These are phyloP conservation scores for Mallotus repandus DNA, from an alignment of 441 rosid species.

Conservation along the genomic window DNA sequence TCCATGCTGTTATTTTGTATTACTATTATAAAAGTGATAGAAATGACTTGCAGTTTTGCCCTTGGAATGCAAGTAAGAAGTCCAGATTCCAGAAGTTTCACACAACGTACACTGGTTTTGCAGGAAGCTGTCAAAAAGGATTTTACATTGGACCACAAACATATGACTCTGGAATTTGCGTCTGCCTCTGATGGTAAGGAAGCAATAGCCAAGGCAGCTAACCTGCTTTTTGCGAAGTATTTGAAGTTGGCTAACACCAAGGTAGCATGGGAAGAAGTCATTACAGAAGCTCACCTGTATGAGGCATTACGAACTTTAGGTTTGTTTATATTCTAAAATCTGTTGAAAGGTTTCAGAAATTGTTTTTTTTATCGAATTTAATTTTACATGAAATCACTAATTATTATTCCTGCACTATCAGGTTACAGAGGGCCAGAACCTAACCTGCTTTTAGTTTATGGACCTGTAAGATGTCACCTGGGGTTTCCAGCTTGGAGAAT, in stretches of 20 bases:
- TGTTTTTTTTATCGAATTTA: neutral
- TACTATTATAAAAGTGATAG: neutral
- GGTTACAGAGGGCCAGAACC: slow-evolving; percentile 73
- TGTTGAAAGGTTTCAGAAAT: slow-evolving; percentile 10
- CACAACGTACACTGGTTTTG: slow-evolving; percentile 14
- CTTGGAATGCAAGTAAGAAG: slow-evolving; percentile 1
- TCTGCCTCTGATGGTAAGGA: slow-evolving; percentile 80
- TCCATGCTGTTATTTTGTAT: neutral
- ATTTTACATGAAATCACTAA: slow-evolving; percentile 9
- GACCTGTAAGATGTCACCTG: slow-evolving; percentile 78
- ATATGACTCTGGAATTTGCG: slow-evolving; percentile 58
- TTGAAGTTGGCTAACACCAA: slow-evolving; percentile 34
- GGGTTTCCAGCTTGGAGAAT: slow-evolving; percentile 96
- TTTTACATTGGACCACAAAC: slow-evolving; percentile 23
- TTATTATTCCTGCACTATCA: slow-evolving; percentile 33
- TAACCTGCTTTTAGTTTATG: slow-evolving; percentile 79
- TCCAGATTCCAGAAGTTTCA: neutral
- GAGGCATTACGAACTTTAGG: slow-evolving; percentile 70
- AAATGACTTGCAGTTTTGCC: neutral
- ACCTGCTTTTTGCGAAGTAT: slow-evolving; percentile 53
- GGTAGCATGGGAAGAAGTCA: slow-evolving; percentile 42
- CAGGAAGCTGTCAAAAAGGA: slow-evolving; percentile 48
- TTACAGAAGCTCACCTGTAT: slow-evolving; percentile 64
- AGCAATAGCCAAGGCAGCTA: slow-evolving; percentile 81
- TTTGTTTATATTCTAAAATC: slow-evolving; percentile 37